Evolutionary conservation across 1,284 basidiomycete genomes (phyloP).

Genomic region (Sporisorium exsertum): DNA sequence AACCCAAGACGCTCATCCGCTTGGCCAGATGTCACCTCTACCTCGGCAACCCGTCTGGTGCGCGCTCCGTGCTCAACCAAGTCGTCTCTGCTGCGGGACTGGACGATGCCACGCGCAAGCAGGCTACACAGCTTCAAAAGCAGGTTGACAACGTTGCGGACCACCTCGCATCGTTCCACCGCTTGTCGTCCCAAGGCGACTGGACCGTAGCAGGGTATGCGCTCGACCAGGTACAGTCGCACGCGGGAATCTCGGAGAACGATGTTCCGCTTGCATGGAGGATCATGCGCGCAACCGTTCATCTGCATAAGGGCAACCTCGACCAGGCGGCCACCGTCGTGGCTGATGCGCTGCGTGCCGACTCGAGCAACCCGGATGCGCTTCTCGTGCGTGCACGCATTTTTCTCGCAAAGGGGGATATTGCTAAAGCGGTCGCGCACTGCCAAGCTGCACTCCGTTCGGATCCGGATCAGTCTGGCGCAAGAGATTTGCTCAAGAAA

Average conservation of each 20-base stretch:
- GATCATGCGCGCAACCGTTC: conserved; percentile 48
- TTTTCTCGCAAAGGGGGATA: conserved; percentile 80
- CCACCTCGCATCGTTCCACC: conserved; percentile 74
- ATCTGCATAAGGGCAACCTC: conserved; percentile 56
- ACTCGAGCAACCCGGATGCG: conserved; percentile 81
- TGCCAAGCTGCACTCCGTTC: conserved; percentile 79
- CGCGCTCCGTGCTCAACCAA: conserved; percentile 40
- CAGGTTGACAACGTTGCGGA: conserved; percentile 52
- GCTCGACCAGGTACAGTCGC: conserved; percentile 59
- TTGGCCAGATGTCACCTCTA: conserved; percentile 62
- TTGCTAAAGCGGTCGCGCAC: conserved; percentile 79
- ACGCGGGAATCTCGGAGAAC: conserved; percentile 44
- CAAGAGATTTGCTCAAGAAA: conserved; percentile 79
- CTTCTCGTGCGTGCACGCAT: conserved; percentile 83
- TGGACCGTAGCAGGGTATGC: conserved; percentile 70
- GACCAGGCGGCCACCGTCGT: conserved; percentile 56
- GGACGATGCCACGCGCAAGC: conserved; percentile 41
- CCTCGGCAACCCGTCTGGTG: conserved; percentile 56
- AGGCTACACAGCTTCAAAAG: conserved; percentile 47
- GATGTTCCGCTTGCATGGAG: conserved; percentile 53
- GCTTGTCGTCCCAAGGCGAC: conserved; percentile 75
- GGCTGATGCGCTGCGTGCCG: conserved; percentile 80
- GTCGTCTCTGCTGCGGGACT: conserved; percentile 10
- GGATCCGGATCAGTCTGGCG: conserved; percentile 81
- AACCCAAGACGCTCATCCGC: conserved; percentile 60